A percentile compares a stretch with the other conserved stretches of the same genome.
Evolutionary conservation across 1,139 yeast species (phyloP).

Genomic region (Yamadazyma dendronema): DNA sequence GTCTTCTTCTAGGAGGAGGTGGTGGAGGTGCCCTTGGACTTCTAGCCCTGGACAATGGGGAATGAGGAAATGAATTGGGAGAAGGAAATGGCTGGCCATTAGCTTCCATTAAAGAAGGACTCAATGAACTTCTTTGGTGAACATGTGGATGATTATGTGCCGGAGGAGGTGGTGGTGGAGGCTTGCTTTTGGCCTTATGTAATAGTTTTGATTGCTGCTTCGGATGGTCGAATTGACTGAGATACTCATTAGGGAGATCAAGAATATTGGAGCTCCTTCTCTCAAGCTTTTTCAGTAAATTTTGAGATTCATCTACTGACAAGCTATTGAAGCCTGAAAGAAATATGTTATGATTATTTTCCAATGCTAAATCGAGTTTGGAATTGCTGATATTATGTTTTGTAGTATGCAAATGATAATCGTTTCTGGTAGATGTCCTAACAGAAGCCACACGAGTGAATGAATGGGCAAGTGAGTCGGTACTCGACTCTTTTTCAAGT

Average conservation of each 20-base stretch:
- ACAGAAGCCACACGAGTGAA: slow-evolving; percentile 40
- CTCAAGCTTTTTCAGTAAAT: slow-evolving; percentile 5
- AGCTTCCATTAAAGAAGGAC: slow-evolving; percentile 2
- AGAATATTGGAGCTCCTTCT: slow-evolving; percentile 21
- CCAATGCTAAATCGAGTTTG: slow-evolving; percentile 5
- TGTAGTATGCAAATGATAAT: slow-evolving; percentile 38
- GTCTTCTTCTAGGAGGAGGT: slow-evolving; percentile 18
- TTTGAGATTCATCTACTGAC: background rate
- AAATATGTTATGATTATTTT: slow-evolving; percentile 24
- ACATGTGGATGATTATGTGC: slow-evolving; percentile 10
- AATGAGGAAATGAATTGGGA: slow-evolving; percentile 1
- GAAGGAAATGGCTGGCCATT: slow-evolving; percentile 4
- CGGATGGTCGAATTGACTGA: slow-evolving; percentile 11
- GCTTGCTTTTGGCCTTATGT: slow-evolving; percentile 32
- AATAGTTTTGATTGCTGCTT: slow-evolving; percentile 4
- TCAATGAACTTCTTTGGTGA: too few relatives aligned
- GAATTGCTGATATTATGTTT: slow-evolving; percentile 23
- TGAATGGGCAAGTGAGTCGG: slow-evolving; percentile 25
- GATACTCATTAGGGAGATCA: slow-evolving; percentile 37
- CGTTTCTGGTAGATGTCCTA: slow-evolving; percentile 33
- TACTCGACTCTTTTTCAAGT: slow-evolving; percentile 14
- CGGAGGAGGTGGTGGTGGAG: slow-evolving; percentile 46
- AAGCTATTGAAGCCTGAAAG: slow-evolving; percentile 10
- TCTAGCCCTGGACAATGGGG: slow-evolving; percentile 4
- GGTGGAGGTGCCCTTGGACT: slow-evolving; percentile 6